Base-by-base conservation (phyloP, 225 moss, liverwort and hornwort species). In the Sphagnum contortum region DNA sequence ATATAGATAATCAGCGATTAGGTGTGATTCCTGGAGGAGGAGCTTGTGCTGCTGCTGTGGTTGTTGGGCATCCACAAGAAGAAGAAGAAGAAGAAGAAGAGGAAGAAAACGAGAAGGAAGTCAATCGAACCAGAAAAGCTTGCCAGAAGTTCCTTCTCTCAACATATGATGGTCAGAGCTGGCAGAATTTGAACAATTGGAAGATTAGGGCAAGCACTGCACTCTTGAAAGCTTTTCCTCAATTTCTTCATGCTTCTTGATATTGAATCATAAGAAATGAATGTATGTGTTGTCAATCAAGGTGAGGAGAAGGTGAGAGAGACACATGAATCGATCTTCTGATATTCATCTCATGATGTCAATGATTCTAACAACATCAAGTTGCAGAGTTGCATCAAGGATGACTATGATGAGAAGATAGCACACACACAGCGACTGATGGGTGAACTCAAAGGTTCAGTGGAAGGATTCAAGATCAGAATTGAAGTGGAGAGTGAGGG, bases 401-500 rank as follows among this genome's bases (percentile, higher is more conserved):
- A 81, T 8, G 58, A 46, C 13, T 77, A 70, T 66, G 83, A 83
- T 62, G 74, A 78, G 61, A 82, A 66, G 60, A 74, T 76, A 44
- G 76, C 83, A 1, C 69, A 74, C 63, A 67, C 81, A 12, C 83
- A 87, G 63, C 81, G 74, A 73, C 60, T 83, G 13, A 76, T 87
- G 5, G 79, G 83, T 13, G 87, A 87, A 71, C 59, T 87, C 55
- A 83, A 83, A 69, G 81, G 81, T 4, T 72, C 78, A 9, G 78
- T 83, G 48, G 84, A 92, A 66, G 83, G 74, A 12, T 84, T 90
- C 44, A 81, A 73, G 14, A 73, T 70, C 50, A 72, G 70, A 47
- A 83, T 90, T 66, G 83, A 96, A 59, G 64, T 68, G 10, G 84
- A 92, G 72, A 77, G 78, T 8, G 77, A 80, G 61, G 64, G 67